Evolutionary conservation across 2,329 filamentous ascomycete species (phyloP), one percentile per base, ranked within the genome.

Genomic region (Microthyrium microscopicum): DNA sequence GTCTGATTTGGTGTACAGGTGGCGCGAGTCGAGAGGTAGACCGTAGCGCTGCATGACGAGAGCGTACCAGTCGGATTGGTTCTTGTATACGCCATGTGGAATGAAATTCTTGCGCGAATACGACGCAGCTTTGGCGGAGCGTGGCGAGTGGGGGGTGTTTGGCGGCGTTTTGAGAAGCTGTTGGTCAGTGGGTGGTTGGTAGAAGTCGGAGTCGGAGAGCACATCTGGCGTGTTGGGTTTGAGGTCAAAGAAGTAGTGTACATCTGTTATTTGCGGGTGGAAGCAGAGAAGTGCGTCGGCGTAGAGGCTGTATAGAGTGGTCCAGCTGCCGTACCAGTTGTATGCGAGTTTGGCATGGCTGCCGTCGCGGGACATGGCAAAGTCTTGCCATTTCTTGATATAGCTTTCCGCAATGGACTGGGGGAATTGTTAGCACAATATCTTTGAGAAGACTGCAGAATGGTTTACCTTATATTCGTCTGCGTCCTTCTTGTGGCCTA

Each of bases 1-100:
- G 55, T 92, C 83, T 20, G 77, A 83, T 57, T 92, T 92, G 21
- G 81, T 77, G 53, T 89, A 89, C 3, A 87, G 54, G 52, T 89
- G 81, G 27, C 83, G 70, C 43, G 70, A 78, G 54, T 92, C 83
- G 5, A 92, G 67, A 0, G 83, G 82, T 3, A 92, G 58, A 1
- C 83, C 83, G 52, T 87, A 91, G 45, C 70, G 73, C 51, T 91
- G 81, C 42, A 81, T 69, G 7, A 87, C 80, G 11, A 70, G 66
- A 41, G 70, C 64, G 57, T 91, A 92, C 80, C 79, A 91, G 38
- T 74, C 64, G 29, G 77, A 84, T 50, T 91, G 80, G 41, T 74
- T 72, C 44, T 71, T 69, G 61, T 92, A 92, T 44, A 91, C 68
- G 45, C 66, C 64, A 41, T 76, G 67, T 2, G 80, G 77, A 31